phyloP scores from a whole-genome alignment of 305 asterid genomes.

The Fraxinus sp. region DNA sequence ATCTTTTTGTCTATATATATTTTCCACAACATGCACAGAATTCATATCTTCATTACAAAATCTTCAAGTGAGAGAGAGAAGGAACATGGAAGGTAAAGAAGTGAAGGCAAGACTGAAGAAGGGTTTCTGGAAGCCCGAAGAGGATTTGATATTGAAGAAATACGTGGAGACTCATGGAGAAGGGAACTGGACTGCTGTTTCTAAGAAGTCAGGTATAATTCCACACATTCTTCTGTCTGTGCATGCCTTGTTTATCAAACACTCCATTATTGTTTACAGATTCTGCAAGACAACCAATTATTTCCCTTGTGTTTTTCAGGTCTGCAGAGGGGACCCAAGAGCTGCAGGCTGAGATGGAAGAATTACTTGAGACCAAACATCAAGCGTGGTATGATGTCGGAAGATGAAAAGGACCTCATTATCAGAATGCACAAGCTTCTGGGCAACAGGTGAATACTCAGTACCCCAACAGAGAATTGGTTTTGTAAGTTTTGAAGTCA shows the following conservation, averaged over 20 bases:
- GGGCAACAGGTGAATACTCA: constrained; percentile 50
- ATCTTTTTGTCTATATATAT: background rate
- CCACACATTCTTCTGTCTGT: background rate
- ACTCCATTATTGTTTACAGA: background rate
- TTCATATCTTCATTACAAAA: background rate
- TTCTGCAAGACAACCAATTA: background rate
- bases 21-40: background rate
- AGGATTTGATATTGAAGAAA: constrained; percentile 49
- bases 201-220: constrained; percentile 48
- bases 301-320: constrained; percentile 30
- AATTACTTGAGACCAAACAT: constrained; percentile 63
- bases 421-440: constrained; percentile 62
- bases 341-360: constrained; percentile 69
- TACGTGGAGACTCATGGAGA: constrained; percentile 62
- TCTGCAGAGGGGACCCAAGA: constrained; percentile 48
- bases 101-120: constrained; percentile 42
- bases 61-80: background rate
- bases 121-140: constrained; percentile 68
- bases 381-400: constrained; percentile 57
- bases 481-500: background rate
- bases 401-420: constrained; percentile 59
- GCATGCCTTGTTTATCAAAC: background rate
- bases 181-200: constrained; percentile 58
- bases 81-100: constrained; percentile 33
- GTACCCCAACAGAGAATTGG: background rate